A percentile compares a stretch with the other conserved stretches of the same genome.
Evolutionary conservation across 805 yeast species (phyloP).

Genomic region (Zygotorulaspora sp.): DNA sequence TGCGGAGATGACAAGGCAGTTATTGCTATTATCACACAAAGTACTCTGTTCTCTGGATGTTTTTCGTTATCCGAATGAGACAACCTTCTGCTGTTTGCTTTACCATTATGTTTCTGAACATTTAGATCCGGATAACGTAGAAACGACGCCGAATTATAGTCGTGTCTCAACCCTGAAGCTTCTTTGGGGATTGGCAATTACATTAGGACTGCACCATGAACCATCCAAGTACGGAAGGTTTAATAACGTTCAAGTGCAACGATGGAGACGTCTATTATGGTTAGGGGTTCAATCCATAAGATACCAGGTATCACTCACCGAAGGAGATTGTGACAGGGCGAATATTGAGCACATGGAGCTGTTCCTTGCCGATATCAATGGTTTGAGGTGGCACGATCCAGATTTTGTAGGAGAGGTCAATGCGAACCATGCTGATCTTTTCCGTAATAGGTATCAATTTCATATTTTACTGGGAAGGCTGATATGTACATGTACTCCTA

Average conservation of each 20-base stretch:
- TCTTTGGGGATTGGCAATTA: slow-evolving; percentile 7
- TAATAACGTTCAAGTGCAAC: neutral
- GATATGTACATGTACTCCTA: neutral
- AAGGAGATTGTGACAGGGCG: slow-evolving; percentile 8
- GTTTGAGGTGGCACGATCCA: neutral
- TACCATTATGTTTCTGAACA: slow-evolving; percentile 9
- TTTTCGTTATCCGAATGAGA: slow-evolving; percentile 13
- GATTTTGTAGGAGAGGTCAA: neutral
- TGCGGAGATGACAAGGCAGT: neutral
- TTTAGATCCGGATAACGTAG: slow-evolving; percentile 12
- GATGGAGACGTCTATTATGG: slow-evolving; percentile 13
- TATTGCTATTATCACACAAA: slow-evolving; percentile 6
- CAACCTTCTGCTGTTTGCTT: slow-evolving; percentile 11
- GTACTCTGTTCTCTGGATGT: slow-evolving; percentile 12
- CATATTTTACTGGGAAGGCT: neutral
- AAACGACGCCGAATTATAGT: slow-evolving; percentile 9
- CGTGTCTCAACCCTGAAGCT: slow-evolving; percentile 9
- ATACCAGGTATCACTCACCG: slow-evolving; percentile 7
- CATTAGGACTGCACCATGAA: slow-evolving; percentile 12
- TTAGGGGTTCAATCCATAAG: slow-evolving; percentile 11
- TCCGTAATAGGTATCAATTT: neutral
- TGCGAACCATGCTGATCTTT: neutral
- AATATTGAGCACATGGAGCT: slow-evolving; percentile 5
- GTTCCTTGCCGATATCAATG: slow-evolving; percentile 2
- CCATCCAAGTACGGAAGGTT: slow-evolving; percentile 5